Base-by-base conservation (phyloP, 2,329 filamentous ascomycete genomes). In the Neonectria coccinea region DNA sequence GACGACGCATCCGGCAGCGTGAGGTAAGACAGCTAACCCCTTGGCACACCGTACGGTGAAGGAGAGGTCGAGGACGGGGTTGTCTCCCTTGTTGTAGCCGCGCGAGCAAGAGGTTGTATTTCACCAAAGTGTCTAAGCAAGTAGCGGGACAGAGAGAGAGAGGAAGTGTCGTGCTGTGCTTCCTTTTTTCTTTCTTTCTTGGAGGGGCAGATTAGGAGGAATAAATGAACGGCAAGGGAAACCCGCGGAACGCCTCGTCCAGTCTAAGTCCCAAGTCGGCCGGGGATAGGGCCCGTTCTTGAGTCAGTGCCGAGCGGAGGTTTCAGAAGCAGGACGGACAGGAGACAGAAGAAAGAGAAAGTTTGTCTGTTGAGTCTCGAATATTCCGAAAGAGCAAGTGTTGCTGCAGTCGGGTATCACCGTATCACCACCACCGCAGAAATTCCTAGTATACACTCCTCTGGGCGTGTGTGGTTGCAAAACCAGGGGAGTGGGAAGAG, bases 11-110 rank as follows among this genome's bases (percentile, higher is more conserved):
- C 51, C 61, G 42, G 56, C 22, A 51, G 56, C 52, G 59, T 52
- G 53, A 54, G 39, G 59, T 68, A 53, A 64, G 50, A 68, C 52
- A 62, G 54, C 50, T 59, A 61, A 65, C 53, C 31, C 64, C 22
- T 60, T 70, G 64, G 66, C 61, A 67, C n/a, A 59, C 56, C 59
- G 47, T 56, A 51, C 45, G 60, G 41, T 44, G 67, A 47, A 56
- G 25, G 14, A 44, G 42, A 20, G 61, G 63, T 41, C 48, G 59
- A 57, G 48, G 59, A 22, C 55, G 22, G 25, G 25, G 25, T 25
- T 63, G 48, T 67, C 55, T 60, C 31, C 45, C 41, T 39, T 36
- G 39, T n/a, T 20, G 22, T 11, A 56, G 42, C 41, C 25, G 56
- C 5, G 44, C n/a, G 31, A 42, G 29, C 5, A 51, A 33, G n/a